Base-by-base conservation (phyloP, 106 monocot genomes). In the Gastrodia elata region DNA sequence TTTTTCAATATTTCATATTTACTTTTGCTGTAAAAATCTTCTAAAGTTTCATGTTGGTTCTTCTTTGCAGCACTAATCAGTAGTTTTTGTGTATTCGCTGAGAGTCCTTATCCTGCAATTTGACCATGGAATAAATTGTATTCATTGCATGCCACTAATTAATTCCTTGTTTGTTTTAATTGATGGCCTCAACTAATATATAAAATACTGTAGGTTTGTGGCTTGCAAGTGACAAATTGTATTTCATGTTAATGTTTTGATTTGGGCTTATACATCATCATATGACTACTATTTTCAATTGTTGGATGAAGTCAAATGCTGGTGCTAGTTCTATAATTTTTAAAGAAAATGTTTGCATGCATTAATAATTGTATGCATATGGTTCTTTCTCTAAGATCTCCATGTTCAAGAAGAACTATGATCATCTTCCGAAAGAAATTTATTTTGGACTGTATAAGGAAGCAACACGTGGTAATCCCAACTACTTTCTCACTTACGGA, bases 381-480 rank as follows among this genome's bases (percentile, higher is more conserved):
- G 36, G 52, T 78, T 34, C 8, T 68, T 68, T 7, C 38, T 36
- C 38, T 59, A 74, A 90, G 94, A 87, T 94, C 24, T 94, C 94
- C 35, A 86, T 94, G 87, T 94, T 94, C 73, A 94, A 94, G 78
- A 94, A 88, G 72, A 94, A 94, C 55, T 94, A 90, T 80, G 94
- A 94, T 70, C 94, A 94, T 84, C 82, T 94, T 37, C 90, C 90
- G 37, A 94, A 94, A 77, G 94, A 90, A 49, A 94, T 90, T 4
- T 94, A 94, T 80, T 94, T 94, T 70, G 83, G 94, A 28, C 65
- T 94, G 68, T 94, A 90, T 79, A 94, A 94, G 78, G 94, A 94
- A 88, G 90, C 94, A 77, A 94, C 94, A 68, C 90, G 94, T 74
- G 90, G 88, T 30, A 94, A 90, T 76, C 94, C 94, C 37, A 94